A percentile compares a stretch with the other conserved stretches of the same genome.
phyloP scores from a whole-genome alignment of 495 filamentous ascomycete species.

The Penicillium subrubescens region DNA sequence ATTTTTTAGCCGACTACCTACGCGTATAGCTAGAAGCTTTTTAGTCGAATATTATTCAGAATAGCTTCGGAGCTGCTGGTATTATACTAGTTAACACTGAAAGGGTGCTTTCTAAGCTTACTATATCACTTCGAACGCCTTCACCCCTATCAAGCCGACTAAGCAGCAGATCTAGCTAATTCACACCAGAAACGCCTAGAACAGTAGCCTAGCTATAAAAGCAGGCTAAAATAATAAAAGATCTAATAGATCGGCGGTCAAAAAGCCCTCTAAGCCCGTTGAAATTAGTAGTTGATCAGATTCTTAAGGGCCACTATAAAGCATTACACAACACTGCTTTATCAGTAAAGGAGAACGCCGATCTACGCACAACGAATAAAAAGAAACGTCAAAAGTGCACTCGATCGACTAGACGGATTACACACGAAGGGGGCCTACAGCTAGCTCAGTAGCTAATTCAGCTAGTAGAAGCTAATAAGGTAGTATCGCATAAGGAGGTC shows the following conservation, averaged over 20 bases:
- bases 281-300: neutral
- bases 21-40: neutral
- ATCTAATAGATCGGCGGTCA: neutral
- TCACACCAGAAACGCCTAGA: neutral
- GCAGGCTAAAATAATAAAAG: neutral
- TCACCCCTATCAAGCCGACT: neutral
- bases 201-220: neutral
- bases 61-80: slow-evolving; percentile 20
- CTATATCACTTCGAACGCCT: neutral
- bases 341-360: no score
- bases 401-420: no score
- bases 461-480: no score
- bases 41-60: neutral
- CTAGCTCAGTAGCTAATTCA: no score
- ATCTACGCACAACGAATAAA: no score
- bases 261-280: neutral
- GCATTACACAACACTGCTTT: no score
- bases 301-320: neutral
- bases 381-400: no score
- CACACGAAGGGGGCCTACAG: no score
- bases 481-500: no score
- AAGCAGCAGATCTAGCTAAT: neutral
- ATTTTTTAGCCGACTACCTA: neutral
- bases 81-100: slow-evolving; percentile 2
- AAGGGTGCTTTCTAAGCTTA: slow-evolving; percentile 1